Conservation (phyloP, 495 filamentous ascomycete species). For the Penicillium robsamsonii region DNA sequence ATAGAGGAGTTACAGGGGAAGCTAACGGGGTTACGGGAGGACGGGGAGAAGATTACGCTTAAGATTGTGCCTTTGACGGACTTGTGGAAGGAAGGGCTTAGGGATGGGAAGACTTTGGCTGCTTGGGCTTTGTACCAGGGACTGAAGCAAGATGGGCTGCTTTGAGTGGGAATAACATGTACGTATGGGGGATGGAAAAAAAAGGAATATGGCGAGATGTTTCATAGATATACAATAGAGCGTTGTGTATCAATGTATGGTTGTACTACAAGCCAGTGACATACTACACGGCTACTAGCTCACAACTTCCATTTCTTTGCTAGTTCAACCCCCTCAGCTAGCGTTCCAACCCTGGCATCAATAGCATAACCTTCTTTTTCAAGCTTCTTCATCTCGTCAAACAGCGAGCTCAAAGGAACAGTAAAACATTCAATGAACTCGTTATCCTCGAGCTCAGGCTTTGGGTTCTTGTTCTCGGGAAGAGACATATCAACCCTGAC, state of each 20-base stretch:
- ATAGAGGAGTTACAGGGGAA: slow-evolving; percentile 71
- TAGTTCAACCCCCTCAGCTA: slow-evolving; percentile 83
- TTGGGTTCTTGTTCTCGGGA: slow-evolving; percentile 65
- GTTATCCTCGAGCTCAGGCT: slow-evolving; percentile 76
- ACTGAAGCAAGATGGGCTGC: slow-evolving; percentile 61
- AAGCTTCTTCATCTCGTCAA: slow-evolving; percentile 61
- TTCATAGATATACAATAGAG: background rate
- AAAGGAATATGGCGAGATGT: background rate
- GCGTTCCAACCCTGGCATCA: slow-evolving; percentile 77
- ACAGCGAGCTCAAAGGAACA: slow-evolving; percentile 63
- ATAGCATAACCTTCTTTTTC: slow-evolving; percentile 78
- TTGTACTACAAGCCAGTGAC: background rate
- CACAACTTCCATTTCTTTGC: slow-evolving; percentile 55
- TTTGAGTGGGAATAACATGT: slow-evolving; percentile 35
- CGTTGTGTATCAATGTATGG: background rate
- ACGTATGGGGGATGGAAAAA: no score
- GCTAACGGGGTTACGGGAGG: slow-evolving; percentile 70
- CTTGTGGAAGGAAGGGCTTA: slow-evolving; percentile 71
- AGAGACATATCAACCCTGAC: slow-evolving; percentile 71
- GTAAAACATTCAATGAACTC: slow-evolving; percentile 88
- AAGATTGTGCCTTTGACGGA: slow-evolving; percentile 70
- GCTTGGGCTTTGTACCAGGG: slow-evolving; percentile 77
- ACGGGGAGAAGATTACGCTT: slow-evolving; percentile 80
- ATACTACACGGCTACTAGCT: background rate
- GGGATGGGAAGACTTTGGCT: slow-evolving; percentile 77